Percentiles rank a stretch among this genome's conserved stretches.
These are phyloP conservation scores for Calonectria multiphialidica DNA, from an alignment of 2,329 filamentous ascomycete genomes.

Conservation along the genomic window DNA sequence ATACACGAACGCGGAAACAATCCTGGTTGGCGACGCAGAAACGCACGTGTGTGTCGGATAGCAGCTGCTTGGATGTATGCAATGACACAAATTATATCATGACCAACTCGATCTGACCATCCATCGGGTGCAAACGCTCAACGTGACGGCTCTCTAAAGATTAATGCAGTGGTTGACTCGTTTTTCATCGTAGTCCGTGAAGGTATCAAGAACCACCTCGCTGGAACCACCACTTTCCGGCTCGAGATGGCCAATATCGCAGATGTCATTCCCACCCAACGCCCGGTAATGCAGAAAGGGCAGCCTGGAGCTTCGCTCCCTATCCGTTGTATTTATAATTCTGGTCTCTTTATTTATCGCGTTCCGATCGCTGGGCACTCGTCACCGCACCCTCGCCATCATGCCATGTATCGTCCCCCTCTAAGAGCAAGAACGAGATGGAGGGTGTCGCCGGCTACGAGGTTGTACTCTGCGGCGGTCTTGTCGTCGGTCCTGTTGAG, in stretches of 20 bases:
- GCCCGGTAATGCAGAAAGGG: slow-evolving; percentile 28
- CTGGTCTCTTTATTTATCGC: background rate
- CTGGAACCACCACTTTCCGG: slow-evolving; percentile 18
- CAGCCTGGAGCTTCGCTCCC: slow-evolving; percentile 3
- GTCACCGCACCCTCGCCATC: slow-evolving; percentile 13
- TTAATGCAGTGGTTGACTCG: background rate
- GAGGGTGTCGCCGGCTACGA: slow-evolving; percentile 92
- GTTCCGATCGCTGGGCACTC: background rate
- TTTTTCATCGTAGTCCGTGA: background rate
- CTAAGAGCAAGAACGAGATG: slow-evolving; percentile 95
- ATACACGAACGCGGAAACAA: background rate
- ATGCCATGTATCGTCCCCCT: slow-evolving; percentile 68
- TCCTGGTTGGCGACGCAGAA: slow-evolving; percentile 1
- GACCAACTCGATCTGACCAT: slow-evolving; percentile 6
- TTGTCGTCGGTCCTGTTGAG: slow-evolving; percentile 88
- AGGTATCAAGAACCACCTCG: slow-evolving; percentile 5
- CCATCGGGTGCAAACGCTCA: background rate
- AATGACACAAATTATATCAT: slow-evolving; percentile 21
- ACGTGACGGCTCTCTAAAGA: background rate
- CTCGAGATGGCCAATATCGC: slow-evolving; percentile 17
- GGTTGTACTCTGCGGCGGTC: slow-evolving; percentile 88
- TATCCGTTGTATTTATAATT: background rate
- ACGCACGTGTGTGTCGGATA: slow-evolving; percentile 14
- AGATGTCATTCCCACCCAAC: slow-evolving; percentile 17
- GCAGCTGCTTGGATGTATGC: slow-evolving; percentile 17